Conservation (phyloP, 2,329 filamentous ascomycete species). For the Hypoxylon sp. region DNA sequence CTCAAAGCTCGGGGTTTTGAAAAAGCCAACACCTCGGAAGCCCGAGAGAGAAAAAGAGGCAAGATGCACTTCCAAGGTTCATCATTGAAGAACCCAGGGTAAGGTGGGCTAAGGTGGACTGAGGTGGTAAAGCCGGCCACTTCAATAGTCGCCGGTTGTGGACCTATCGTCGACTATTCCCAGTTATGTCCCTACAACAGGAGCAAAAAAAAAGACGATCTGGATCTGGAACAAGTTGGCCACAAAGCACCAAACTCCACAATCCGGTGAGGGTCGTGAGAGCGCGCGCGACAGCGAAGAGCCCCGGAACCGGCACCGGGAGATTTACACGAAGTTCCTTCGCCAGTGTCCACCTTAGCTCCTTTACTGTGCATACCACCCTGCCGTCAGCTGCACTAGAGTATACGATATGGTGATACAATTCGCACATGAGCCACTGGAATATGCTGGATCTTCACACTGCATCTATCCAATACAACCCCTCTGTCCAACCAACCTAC, state of each 20-base stretch:
- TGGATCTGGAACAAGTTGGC: constrained; percentile 40
- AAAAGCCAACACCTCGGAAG: constrained; percentile 32
- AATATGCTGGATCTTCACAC: constrained; percentile 44
- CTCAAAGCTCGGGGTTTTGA: constrained; percentile 28
- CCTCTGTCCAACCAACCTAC: constrained; percentile 36
- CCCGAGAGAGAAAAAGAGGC: constrained; percentile 22
- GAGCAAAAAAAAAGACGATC: constrained; percentile 23
- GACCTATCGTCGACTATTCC: constrained; percentile 26
- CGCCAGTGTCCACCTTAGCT: constrained; percentile 44
- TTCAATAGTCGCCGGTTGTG: constrained; percentile 34
- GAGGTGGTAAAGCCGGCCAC: constrained; percentile 29
- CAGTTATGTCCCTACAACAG: constrained; percentile 17
- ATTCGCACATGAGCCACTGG: constrained; percentile 45
- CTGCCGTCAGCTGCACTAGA: constrained; percentile 48
- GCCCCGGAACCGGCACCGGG: constrained; percentile 17
- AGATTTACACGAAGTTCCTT: constrained; percentile 42
- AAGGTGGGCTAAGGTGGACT: constrained; percentile 24
- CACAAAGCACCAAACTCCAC: constrained; percentile 30
- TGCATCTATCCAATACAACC: constrained; percentile 35
- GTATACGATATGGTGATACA: constrained; percentile 47
- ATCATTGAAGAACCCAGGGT: constrained; percentile 14
- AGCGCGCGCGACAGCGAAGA: constrained; percentile 16
- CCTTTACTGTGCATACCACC: constrained; percentile 49
- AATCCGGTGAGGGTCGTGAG: constrained; percentile 21
- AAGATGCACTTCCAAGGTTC: neutral